phyloP scores from a whole-genome alignment of 2,329 filamentous ascomycete genomes.

The Cadophora sp. region DNA sequence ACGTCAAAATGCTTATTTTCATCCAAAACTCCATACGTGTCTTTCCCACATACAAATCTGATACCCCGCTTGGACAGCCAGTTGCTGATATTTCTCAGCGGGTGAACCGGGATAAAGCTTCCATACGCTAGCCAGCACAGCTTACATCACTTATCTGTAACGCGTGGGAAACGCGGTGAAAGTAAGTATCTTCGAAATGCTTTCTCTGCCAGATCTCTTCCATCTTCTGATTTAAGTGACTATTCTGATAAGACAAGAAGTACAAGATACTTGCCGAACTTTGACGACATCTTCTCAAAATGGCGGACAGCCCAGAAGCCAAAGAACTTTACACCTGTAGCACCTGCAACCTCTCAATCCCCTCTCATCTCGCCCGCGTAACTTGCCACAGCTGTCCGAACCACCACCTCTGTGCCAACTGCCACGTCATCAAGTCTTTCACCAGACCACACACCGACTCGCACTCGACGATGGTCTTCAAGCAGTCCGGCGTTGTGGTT shows the following conservation, averaged over 20 bases:
- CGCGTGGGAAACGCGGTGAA: neutral
- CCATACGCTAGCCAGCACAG: neutral
- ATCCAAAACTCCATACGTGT: neutral
- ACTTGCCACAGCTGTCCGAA: conserved; percentile 28
- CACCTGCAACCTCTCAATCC: conserved; percentile 25
- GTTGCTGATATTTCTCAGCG: too few species aligned
- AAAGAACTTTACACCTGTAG: conserved; percentile 26
- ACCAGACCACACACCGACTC: conserved; percentile 27
- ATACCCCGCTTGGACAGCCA: conserved; percentile 2
- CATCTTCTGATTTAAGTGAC: neutral
- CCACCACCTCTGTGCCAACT: conserved; percentile 39
- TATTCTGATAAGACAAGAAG: neutral
- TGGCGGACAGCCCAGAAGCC: conserved; percentile 10
- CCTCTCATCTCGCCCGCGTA: conserved; percentile 24
- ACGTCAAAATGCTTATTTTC: conserved; percentile 1
- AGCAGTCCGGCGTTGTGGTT: conserved; percentile 31
- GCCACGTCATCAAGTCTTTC: conserved; percentile 36
- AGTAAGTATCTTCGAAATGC: neutral
- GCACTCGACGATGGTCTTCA: conserved; percentile 33
- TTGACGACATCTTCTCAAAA: neutral
- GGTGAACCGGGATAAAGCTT: conserved; percentile 1
- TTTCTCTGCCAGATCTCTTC: neutral
- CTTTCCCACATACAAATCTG: neutral
- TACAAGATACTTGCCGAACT: too few species aligned
- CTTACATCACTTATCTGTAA: neutral